phyloP scores from a whole-genome alignment of 352 stramenopile genomes.

The Globisporangium lucens region DNA sequence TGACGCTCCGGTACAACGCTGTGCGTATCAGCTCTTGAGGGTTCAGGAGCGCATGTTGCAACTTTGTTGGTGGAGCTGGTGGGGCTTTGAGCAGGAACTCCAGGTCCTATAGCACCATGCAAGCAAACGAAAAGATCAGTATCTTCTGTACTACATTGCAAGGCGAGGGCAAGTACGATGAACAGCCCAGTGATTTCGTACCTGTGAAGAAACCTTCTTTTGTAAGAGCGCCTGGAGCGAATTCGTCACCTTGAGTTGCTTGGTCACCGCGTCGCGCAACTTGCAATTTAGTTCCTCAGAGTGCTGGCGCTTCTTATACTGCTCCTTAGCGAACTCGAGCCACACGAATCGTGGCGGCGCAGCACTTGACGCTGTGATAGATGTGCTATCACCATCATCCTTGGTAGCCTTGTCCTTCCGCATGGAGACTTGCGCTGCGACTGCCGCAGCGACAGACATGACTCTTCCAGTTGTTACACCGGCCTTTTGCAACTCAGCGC shows the following conservation, averaged over 20 bases:
- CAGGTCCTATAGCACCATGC: background rate
- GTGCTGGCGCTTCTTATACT: slow-evolving; percentile 37
- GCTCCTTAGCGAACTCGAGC: slow-evolving; percentile 36
- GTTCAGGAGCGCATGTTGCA: background rate
- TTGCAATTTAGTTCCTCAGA: slow-evolving; percentile 40
- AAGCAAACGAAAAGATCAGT: background rate
- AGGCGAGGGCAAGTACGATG: too few relatives aligned
- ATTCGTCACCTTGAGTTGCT: slow-evolving; percentile 40
- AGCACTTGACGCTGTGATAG: background rate
- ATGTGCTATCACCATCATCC: background rate
- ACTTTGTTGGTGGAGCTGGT: background rate
- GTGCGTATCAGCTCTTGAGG: background rate
- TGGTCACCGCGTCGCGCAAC: slow-evolving; percentile 33
- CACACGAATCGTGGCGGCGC: slow-evolving; percentile 22
- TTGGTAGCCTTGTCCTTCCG: background rate
- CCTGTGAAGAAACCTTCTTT: background rate
- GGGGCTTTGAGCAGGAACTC: background rate
- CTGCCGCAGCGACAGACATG: background rate
- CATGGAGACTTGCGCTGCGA: background rate
- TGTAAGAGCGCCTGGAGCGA: slow-evolving; percentile 19
- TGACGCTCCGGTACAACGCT: background rate
- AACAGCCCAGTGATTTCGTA: background rate
- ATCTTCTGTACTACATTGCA: background rate
- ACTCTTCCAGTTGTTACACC: background rate
- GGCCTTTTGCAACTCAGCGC: background rate